Evolutionary conservation across 169 alveolate species (phyloP).

Genomic region (Plasmodium vinckei): DNA sequence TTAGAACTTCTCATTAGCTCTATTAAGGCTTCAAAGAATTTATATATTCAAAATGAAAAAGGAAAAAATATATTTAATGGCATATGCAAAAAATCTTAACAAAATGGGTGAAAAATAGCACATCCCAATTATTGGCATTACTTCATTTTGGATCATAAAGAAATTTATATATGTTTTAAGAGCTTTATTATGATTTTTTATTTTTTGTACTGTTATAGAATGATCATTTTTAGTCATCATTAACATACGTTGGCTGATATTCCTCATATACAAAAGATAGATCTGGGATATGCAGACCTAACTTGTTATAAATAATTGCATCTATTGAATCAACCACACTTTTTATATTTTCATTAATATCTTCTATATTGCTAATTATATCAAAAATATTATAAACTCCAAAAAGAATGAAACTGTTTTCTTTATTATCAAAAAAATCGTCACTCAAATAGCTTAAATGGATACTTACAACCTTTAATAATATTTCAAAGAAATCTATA

Average conservation of each 20-base stretch:
- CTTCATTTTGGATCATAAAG: no score
- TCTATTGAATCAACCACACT: slow-evolving; percentile 51
- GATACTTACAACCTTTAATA: slow-evolving; percentile 34
- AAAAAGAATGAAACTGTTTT: slow-evolving; percentile 72
- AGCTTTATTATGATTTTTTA: no score
- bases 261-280: slow-evolving; percentile 71
- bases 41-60: no score
- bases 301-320: slow-evolving; percentile 43
- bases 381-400: slow-evolving; percentile 73
- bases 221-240: slow-evolving; percentile 24
- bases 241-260: slow-evolving; percentile 75
- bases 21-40: no score
- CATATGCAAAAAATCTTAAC: no score
- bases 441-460: slow-evolving; percentile 65
- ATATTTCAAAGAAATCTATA: slow-evolving; percentile 62
- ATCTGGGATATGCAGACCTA: slow-evolving; percentile 75
- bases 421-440: slow-evolving; percentile 74
- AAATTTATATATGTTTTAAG: no score
- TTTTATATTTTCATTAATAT: slow-evolving; percentile 2
- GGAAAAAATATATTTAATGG: no score
- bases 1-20: no score
- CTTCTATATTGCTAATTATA: slow-evolving; percentile 43
- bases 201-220: no score
- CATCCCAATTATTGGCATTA: no score
- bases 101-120: no score